Conservation (phyloP, 1,284 basidiomycete species). For the Sporisorium graminicola region DNA sequence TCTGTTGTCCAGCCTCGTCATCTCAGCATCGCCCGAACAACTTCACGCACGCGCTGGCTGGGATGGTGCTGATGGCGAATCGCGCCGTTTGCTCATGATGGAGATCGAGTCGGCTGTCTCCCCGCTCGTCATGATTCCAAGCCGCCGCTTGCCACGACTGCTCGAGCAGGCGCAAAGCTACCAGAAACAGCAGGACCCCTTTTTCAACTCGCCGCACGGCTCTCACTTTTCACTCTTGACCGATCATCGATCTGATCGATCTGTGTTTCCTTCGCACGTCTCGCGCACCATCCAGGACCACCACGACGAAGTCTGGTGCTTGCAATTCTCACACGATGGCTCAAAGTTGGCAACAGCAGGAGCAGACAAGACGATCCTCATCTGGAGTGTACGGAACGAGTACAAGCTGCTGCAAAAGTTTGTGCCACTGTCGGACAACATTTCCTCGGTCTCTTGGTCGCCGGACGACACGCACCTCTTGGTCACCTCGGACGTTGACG, state of each 20-base stretch:
- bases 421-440: conserved; percentile 48
- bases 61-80: conserved; percentile 87
- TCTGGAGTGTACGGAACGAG: conserved; percentile 75
- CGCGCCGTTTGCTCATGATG: conserved; percentile 81
- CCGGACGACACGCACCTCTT: conserved; percentile 58
- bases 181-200: conserved; percentile 73
- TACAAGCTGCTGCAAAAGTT: conserved; percentile 49
- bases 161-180: conserved; percentile 86
- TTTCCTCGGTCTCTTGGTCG: conserved; percentile 73
- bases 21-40: conserved; percentile 76
- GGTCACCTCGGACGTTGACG: conserved; percentile 51
- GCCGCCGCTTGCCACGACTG: conserved; percentile 84
- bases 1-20: conserved; percentile 61
- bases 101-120: conserved; percentile 90
- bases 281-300: conserved; percentile 81
- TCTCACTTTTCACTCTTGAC: conserved; percentile 83
- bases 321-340: conserved; percentile 94
- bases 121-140: conserved; percentile 90
- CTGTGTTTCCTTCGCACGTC: conserved; percentile 82
- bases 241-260: conserved; percentile 84
- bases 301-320: conserved; percentile 92
- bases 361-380: conserved; percentile 85
- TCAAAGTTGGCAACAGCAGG: conserved; percentile 86
- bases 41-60: conserved; percentile 83
- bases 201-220: conserved; percentile 58